phyloP scores from a whole-genome alignment of 2,329 filamentous ascomycete species.

The Fusarium irregulare region DNA sequence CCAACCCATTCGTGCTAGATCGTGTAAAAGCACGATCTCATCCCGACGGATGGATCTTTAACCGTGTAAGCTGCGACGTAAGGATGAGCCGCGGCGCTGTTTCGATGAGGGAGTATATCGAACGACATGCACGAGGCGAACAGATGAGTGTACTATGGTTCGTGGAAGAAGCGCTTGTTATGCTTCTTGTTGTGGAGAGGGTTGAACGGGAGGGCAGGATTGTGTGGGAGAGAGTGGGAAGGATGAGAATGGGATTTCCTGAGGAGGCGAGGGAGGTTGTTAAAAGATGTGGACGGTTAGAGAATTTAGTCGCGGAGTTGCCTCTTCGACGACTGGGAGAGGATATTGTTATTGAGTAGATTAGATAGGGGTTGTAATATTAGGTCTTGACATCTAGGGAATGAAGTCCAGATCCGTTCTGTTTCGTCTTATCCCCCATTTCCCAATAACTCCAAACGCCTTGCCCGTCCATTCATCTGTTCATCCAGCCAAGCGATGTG shows the following conservation, averaged over 20 bases:
- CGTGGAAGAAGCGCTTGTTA: slow-evolving; percentile 49
- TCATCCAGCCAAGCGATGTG: neutral
- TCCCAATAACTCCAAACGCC: neutral
- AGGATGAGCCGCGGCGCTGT: slow-evolving; percentile 46
- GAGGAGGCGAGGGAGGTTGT: slow-evolving; percentile 50
- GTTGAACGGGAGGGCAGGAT: slow-evolving; percentile 30
- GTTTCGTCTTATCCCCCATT: neutral
- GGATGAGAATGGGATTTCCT: slow-evolving; percentile 52
- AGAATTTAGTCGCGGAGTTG: slow-evolving; percentile 49
- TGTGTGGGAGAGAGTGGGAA: slow-evolving; percentile 50
- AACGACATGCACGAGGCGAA: slow-evolving; percentile 50
- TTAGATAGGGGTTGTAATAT: slow-evolving; percentile 25
- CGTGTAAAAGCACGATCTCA: slow-evolving; percentile 51
- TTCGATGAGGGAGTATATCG: slow-evolving; percentile 50
- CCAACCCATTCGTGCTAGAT: slow-evolving; percentile 50
- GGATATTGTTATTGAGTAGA: slow-evolving; percentile 51
- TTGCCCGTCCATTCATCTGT: neutral
- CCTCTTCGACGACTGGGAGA: slow-evolving; percentile 49
- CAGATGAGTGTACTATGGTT: slow-evolving; percentile 54
- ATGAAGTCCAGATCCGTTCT: neutral
- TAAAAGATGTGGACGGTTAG: slow-evolving; percentile 46
- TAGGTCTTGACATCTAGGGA: neutral
- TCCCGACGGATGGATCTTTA: slow-evolving; percentile 50
- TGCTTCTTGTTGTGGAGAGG: slow-evolving; percentile 51
- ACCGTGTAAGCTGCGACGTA: slow-evolving; percentile 50